A percentile compares a stretch with the other conserved stretches of the same genome.
phyloP scores from a whole-genome alignment of 2,329 filamentous ascomycete genomes.

The Colletotrichum sp. region DNA sequence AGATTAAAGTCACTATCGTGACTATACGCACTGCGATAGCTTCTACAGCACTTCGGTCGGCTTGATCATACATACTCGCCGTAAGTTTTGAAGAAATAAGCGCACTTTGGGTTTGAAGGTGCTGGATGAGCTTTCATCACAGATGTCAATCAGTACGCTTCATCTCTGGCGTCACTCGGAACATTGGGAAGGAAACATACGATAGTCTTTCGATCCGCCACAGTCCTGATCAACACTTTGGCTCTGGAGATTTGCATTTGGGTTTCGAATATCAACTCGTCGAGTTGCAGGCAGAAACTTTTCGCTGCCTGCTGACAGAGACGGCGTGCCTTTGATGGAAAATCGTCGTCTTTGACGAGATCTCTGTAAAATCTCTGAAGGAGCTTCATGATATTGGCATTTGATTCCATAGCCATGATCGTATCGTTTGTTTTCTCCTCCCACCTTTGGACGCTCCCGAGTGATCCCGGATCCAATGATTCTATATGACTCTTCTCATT shows the following conservation, averaged over 20 bases:
- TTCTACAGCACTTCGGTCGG: constrained; percentile 28
- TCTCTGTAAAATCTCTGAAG: constrained; percentile 35
- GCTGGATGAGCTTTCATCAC: constrained; percentile 32
- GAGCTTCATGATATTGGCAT: background rate
- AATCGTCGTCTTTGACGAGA: constrained; percentile 33
- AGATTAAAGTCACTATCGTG: constrained; percentile 29
- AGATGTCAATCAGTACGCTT: no score
- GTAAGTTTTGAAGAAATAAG: background rate
- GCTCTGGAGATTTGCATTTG: background rate
- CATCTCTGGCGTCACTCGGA: background rate
- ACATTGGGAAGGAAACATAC: background rate
- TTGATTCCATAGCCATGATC: no score
- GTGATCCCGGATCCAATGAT: no score
- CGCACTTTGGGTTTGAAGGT: constrained; percentile 35
- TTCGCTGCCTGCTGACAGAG: background rate
- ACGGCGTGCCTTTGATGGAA: background rate
- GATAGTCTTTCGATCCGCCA: background rate
- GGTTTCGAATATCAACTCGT: background rate
- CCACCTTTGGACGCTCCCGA: no score
- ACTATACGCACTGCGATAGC: constrained; percentile 30
- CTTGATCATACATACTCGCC: constrained; percentile 30
- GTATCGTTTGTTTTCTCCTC: no score
- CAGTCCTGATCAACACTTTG: background rate
- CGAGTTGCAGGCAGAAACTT: background rate
- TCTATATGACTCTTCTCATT: no score